phyloP scores from a whole-genome alignment of 2,329 filamentous ascomycete species.

The Leptographium lundbergii region DNA sequence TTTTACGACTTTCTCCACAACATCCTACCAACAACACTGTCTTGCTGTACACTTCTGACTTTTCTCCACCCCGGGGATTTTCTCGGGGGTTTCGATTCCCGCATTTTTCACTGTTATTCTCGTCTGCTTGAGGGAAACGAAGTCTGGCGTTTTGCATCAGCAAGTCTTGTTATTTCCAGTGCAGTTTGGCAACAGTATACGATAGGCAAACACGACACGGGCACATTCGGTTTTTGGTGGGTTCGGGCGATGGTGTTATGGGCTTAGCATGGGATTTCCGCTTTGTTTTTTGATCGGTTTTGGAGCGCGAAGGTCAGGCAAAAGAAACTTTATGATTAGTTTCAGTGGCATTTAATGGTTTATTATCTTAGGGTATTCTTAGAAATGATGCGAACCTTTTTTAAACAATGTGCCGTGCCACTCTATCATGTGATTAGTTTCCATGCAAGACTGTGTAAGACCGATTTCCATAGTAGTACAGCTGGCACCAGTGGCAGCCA shows the following conservation, averaged over 20 bases:
- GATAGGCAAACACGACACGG: not conserved
- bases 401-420: not conserved
- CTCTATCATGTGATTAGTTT: not conserved
- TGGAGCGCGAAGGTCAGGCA: not conserved
- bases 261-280: not conserved
- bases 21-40: not conserved
- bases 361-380: not conserved
- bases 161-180: not conserved
- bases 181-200: not conserved
- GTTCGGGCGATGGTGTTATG: not conserved
- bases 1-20: not conserved
- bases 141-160: not conserved
- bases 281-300: not conserved
- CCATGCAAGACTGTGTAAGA: no score
- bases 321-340: not conserved
- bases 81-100: no score
- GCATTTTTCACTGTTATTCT: not conserved
- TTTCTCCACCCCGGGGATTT: not conserved
- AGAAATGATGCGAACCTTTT: not conserved
- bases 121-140: not conserved
- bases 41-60: not conserved
- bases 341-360: not conserved
- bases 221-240: not conserved
- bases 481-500: no score
- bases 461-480: no score